Base-by-base conservation (phyloP, 2,329 filamentous ascomycete genomes). In the Cadophora luteo-olivacea region DNA sequence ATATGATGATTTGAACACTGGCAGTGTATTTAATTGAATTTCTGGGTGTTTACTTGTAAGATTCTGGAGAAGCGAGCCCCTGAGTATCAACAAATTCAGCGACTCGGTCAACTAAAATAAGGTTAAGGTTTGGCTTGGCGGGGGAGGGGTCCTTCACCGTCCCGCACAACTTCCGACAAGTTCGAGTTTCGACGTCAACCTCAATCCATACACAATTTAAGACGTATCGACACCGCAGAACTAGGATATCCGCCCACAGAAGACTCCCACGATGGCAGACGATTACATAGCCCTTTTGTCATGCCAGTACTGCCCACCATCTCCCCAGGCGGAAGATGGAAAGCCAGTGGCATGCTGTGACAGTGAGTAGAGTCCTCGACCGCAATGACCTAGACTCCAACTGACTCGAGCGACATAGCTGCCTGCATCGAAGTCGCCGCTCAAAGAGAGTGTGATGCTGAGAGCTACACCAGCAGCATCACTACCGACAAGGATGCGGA, bases 361-460 rank as follows among this genome's bases (percentile, higher is more conserved):
- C 32, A 19, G 55, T 32, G 38, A 58, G 55, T 58, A 29, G 29
- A 29, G 29, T 5, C 3, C 29, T 3, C 29, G 29, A 29, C 5
- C 29, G 29, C 29, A 29, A 29, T 29, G 29, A 29, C 29, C 5
- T 29, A 5, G 29, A 29, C 29, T 29, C 29, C 29, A 29, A 29
- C 29, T 29, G 36, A 9, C 9, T 19, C 1, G 6, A 19, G 16
- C 2, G 22, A 0, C 25, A 38, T 24, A 58, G 55, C 41, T 45
- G 41, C 58, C 22, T 61, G 58, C 22, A 45, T 61, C 19, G 58
- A 61, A 45, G 58, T 61, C 12, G 58, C 58, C 9, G 58, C 41
- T 7, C 58, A 61, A 36, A 61, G 38, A 61, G 58, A 61, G 4
- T 61, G 58, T 24, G 58, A 61, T 32, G 58, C 36, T 14, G 58